Evolutionary conservation across 2,329 filamentous ascomycete species (phyloP), one percentile per base, ranked within the genome.

Genomic region (Aspergillus luchuensis): DNA sequence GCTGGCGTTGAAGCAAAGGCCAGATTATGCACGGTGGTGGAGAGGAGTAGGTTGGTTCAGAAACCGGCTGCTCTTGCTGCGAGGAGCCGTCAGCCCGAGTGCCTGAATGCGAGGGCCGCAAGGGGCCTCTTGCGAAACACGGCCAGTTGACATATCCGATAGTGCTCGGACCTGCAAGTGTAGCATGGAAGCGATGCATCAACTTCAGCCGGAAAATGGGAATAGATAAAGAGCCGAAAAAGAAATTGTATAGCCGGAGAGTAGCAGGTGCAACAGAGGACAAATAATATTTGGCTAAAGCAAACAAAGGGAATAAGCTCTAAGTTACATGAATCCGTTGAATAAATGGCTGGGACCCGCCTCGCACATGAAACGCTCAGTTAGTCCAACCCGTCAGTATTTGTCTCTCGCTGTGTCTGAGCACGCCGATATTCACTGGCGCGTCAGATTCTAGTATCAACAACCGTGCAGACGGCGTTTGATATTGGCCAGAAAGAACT

Each of bases 251-350:
- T 36, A 36, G 2, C 11, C 2, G 33, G 10, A 36, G 30, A 15
- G 11, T 13, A 19, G 5, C 45, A 25, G 23, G 28, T 30, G 15
- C 45, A 49, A 13, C 45, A 8, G 47, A 50, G 25, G 25, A 28
- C 7, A 33, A 13, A 17, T 50, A 3, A 25, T 17, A 50, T 30
- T 30, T 33, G 25, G 47, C 47, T 30, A 17, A 50, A 11, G 23
- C n/a, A 50, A 50, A 50, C 25, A 50, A 33, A 28, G 45, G 47
- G 23, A 50, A 50, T 13, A 30, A 50, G 17, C 25, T 55, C 51
- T 55, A 59, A 56, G 52, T 41, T 56, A 56, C 57, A 59, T 58
- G 25, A 38, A 45, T 50, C 36, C 51, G 30, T 50, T 33, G 38
- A 43, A 55, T 23, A 28, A 56, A 52, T 36, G 47, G 30, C 15